A percentile compares a stretch with the other conserved stretches of the same genome.
Conservation (phyloP, 192 early-diverging fungal genomes). For the Linnemannia exigua region DNA sequence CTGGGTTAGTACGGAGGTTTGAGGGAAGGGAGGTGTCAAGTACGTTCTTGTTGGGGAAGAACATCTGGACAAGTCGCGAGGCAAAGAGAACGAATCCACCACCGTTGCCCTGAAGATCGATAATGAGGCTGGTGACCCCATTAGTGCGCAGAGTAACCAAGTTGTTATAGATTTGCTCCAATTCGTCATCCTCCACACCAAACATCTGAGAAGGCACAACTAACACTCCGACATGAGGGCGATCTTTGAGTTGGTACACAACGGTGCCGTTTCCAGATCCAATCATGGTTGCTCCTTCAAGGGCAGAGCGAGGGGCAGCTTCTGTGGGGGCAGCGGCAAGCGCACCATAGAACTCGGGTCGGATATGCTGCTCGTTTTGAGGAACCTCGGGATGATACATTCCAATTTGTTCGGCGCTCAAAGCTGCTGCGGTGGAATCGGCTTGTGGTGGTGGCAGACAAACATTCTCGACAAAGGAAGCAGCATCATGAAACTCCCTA, state of each 20-base stretch:
- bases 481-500: background rate
- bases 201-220: slow-evolving; percentile 10
- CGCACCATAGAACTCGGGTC: too few species aligned
- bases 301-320: too few species aligned
- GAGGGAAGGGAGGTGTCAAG: background rate
- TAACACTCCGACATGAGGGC: slow-evolving; percentile 14
- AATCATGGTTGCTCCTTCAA: too few species aligned
- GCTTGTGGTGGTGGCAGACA: background rate
- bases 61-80: background rate
- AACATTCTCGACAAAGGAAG: background rate
- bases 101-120: slow-evolving; percentile 17
- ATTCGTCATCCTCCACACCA: background rate
- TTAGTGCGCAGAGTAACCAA: background rate
- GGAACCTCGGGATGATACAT: too few species aligned
- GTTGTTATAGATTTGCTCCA: background rate
- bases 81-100: slow-evolving; percentile 16
- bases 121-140: slow-evolving; percentile 22
- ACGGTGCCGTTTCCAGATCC: background rate
- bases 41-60: slow-evolving; percentile 20
- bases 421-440: too few species aligned
- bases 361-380: too few species aligned
- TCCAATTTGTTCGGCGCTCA: too few species aligned
- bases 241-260: slow-evolving; percentile 36
- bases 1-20: background rate
- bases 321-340: too few species aligned